These are phyloP conservation scores for Spongiforma sp. DNA, from an alignment of 1,284 basidiomycete species.

Conservation along the genomic window DNA sequence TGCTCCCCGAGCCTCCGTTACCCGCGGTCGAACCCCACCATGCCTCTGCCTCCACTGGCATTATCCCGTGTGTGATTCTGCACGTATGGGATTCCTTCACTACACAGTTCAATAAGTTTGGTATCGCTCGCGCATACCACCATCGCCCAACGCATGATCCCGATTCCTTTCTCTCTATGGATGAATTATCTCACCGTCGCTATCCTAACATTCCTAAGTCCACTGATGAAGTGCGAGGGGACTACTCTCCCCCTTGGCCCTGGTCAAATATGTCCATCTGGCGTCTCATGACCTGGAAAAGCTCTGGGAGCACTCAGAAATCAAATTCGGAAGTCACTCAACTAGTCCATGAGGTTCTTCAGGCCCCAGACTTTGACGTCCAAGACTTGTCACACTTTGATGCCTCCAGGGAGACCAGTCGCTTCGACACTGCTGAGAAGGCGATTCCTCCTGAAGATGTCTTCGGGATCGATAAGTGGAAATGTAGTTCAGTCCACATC, in stretches of 20 bases:
- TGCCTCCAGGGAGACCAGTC: not conserved
- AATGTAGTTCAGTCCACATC: not conserved
- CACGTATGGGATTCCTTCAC: not conserved
- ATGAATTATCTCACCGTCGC: not conserved
- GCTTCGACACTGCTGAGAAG: not conserved
- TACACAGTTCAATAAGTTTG: not conserved
- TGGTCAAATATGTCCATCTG: not conserved
- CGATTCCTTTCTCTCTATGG: not conserved
- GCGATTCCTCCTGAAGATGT: not conserved
- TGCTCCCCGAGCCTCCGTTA: not conserved
- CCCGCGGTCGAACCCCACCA: not conserved
- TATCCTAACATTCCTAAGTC: not conserved
- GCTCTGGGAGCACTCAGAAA: not conserved
- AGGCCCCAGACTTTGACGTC: constrained; percentile 1
- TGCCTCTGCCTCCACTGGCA: not conserved
- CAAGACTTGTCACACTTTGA: not conserved
- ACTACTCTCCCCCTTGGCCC: constrained; percentile 3
- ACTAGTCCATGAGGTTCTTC: constrained; percentile 3
- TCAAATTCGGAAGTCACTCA: constrained; percentile 1
- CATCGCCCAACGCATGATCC: not conserved
- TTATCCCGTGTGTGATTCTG: not conserved
- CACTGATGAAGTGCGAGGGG: not conserved
- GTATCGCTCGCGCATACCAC: not conserved
- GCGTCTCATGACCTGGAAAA: not conserved
- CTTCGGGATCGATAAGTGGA: constrained; percentile 1